These are phyloP conservation scores for Aureobasidium vineae DNA, from an alignment of 2,329 filamentous ascomycete genomes.

Conservation along the genomic window DNA sequence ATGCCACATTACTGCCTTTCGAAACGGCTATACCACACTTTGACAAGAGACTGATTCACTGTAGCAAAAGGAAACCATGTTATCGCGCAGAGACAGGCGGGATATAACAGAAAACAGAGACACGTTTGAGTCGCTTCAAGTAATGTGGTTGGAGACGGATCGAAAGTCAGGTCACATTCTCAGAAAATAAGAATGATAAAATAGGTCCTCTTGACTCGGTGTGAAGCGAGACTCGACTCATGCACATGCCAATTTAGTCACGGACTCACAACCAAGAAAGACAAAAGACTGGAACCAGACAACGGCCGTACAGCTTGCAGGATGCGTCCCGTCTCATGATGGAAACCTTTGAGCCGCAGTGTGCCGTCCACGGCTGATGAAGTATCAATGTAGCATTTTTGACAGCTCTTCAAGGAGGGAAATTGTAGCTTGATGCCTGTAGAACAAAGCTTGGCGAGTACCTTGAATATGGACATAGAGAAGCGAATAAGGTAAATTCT, in stretches of 20 bases:
- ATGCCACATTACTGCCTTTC: background rate
- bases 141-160: background rate
- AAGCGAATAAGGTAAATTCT: background rate
- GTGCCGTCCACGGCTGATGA: background rate
- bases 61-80: too few species aligned
- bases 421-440: background rate
- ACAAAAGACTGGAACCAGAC: background rate
- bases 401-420: background rate
- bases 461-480: background rate
- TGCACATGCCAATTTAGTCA: background rate
- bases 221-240: background rate
- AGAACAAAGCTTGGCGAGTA: background rate
- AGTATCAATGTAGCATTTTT: background rate
- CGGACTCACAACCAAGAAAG: background rate
- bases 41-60: background rate
- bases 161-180: background rate
- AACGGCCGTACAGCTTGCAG: background rate
- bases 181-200: background rate
- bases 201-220: background rate
- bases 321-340: background rate
- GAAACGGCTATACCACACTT: background rate
- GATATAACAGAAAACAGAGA: background rate
- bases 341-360: background rate
- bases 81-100: background rate
- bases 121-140: background rate